These are phyloP conservation scores for Xylaria venustula DNA, from an alignment of 495 filamentous ascomycete species.

Conservation along the genomic window DNA sequence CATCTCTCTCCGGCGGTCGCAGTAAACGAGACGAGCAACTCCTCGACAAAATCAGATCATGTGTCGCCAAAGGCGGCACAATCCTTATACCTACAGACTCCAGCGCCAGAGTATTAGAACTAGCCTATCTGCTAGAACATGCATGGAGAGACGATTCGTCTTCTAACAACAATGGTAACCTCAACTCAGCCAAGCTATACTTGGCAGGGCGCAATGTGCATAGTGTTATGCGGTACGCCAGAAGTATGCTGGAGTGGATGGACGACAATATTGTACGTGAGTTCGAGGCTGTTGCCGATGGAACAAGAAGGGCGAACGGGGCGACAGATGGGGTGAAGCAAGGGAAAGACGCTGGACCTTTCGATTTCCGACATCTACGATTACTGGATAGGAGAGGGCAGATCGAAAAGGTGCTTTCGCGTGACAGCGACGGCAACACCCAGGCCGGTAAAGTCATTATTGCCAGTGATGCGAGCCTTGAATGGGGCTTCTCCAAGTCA, in stretches of 20 bases:
- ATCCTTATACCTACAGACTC: slow-evolving; percentile 95
- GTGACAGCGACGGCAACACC: slow-evolving; percentile 35
- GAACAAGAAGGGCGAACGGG: slow-evolving; percentile 43
- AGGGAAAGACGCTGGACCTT: slow-evolving; percentile 63
- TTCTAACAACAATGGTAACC: slow-evolving; percentile 57
- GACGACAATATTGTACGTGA: slow-evolving; percentile 88
- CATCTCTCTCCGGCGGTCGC: slow-evolving; percentile 65
- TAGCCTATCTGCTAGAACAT: slow-evolving; percentile 89
- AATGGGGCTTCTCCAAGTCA: slow-evolving; percentile 95
- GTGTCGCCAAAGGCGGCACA: slow-evolving; percentile 78
- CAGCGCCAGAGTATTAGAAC: slow-evolving; percentile 87
- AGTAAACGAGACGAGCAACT: slow-evolving; percentile 83
- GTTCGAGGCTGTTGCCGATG: slow-evolving; percentile 74
- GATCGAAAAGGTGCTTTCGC: slow-evolving; percentile 59
- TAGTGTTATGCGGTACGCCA: slow-evolving; percentile 80
- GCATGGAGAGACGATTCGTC: slow-evolving; percentile 69
- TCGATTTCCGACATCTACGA: slow-evolving; percentile 84
- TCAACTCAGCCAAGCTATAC: slow-evolving; percentile 72
- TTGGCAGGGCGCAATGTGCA: slow-evolving; percentile 77
- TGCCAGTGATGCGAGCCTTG: slow-evolving; percentile 83
- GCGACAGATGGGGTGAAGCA: slow-evolving; percentile 34
- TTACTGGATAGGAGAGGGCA: slow-evolving; percentile 74
- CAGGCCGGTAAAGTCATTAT: slow-evolving; percentile 72
- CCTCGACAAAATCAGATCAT: slow-evolving; percentile 75
- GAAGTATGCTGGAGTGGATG: slow-evolving; percentile 99